Evolutionary conservation across 495 filamentous ascomycete genomes (phyloP).

Genomic region (Penicillium turbatum): DNA sequence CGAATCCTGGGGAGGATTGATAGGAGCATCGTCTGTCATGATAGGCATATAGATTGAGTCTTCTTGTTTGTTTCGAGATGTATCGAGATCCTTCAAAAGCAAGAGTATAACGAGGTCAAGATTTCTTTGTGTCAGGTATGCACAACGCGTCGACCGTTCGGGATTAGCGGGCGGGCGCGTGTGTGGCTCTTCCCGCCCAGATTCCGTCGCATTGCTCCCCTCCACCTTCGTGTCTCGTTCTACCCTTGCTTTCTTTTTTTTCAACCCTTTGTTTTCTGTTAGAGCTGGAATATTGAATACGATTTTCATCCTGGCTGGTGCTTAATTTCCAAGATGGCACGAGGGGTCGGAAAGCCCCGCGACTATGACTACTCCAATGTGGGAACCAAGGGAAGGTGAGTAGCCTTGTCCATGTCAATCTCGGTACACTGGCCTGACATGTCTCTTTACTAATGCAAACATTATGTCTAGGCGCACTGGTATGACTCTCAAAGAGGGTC

Average conservation of each 20-base stretch:
- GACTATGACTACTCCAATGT: slow-evolving; percentile 61
- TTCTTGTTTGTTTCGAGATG: background rate
- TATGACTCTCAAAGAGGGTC: slow-evolving; percentile 72
- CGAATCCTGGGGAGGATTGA: slow-evolving; percentile 7
- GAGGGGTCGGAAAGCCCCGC: slow-evolving; percentile 47
- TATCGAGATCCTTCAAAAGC: too few relatives aligned
- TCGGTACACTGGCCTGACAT: background rate
- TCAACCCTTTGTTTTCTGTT: background rate
- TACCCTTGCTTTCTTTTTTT: background rate
- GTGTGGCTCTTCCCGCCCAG: slow-evolving; percentile 28
- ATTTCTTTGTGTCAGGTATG: background rate
- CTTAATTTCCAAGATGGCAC: slow-evolving; percentile 38
- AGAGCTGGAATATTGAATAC: background rate
- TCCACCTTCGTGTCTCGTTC: slow-evolving; percentile 10
- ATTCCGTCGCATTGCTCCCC: slow-evolving; percentile 34
- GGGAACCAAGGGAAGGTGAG: slow-evolving; percentile 61
- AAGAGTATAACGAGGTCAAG: background rate
- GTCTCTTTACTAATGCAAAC: background rate
- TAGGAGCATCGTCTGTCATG: background rate
- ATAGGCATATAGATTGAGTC: background rate
- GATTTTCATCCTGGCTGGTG: background rate
- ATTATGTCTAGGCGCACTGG: slow-evolving; percentile 65
- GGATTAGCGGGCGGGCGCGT: slow-evolving; percentile 40
- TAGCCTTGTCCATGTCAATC: background rate
- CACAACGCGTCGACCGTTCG: slow-evolving; percentile 41